These are phyloP conservation scores for Pseudopyrenochaeta lycopersici DNA, from an alignment of 2,329 filamentous ascomycete species.

Conservation along the genomic window DNA sequence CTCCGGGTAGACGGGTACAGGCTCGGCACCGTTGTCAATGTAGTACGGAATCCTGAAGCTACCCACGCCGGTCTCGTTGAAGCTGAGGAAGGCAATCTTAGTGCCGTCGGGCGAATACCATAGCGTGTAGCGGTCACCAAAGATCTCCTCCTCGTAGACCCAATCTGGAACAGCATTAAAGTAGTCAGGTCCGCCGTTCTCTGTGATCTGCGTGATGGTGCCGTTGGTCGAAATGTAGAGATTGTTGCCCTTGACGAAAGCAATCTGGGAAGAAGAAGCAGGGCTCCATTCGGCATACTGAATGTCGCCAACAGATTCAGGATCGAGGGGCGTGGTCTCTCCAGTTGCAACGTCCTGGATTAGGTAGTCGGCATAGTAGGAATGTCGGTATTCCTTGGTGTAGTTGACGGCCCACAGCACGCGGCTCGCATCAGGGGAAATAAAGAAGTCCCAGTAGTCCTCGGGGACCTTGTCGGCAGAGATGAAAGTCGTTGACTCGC, in stretches of 20 bases:
- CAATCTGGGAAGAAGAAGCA: slow-evolving; percentile 63
- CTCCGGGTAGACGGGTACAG: slow-evolving; percentile 67
- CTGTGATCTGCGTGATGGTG: slow-evolving; percentile 65
- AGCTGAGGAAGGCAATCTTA: slow-evolving; percentile 64
- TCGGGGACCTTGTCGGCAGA: slow-evolving; percentile 65
- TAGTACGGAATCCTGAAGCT: slow-evolving; percentile 74
- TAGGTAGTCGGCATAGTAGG: slow-evolving; percentile 73
- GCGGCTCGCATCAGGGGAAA: slow-evolving; percentile 66
- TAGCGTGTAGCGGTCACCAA: slow-evolving; percentile 60
- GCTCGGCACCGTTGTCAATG: slow-evolving; percentile 64
- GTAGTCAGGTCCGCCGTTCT: slow-evolving; percentile 66
- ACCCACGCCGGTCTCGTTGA: slow-evolving; percentile 72
- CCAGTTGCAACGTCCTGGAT: slow-evolving; percentile 69
- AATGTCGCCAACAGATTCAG: slow-evolving; percentile 69
- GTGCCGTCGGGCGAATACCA: slow-evolving; percentile 68
- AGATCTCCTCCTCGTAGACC: slow-evolving; percentile 69
- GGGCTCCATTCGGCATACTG: slow-evolving; percentile 73
- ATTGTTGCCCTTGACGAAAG: slow-evolving; percentile 73
- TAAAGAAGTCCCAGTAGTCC: slow-evolving; percentile 66
- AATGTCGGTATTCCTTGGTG: slow-evolving; percentile 74
- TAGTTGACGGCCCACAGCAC: slow-evolving; percentile 71
- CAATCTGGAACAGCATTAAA: slow-evolving; percentile 72
- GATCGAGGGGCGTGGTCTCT: slow-evolving; percentile 63
- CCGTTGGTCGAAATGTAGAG: slow-evolving; percentile 68
- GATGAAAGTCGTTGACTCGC: slow-evolving; percentile 66